Conservation (phyloP, 2,329 filamentous ascomycete genomes). For the Fusarium anthophilum region DNA sequence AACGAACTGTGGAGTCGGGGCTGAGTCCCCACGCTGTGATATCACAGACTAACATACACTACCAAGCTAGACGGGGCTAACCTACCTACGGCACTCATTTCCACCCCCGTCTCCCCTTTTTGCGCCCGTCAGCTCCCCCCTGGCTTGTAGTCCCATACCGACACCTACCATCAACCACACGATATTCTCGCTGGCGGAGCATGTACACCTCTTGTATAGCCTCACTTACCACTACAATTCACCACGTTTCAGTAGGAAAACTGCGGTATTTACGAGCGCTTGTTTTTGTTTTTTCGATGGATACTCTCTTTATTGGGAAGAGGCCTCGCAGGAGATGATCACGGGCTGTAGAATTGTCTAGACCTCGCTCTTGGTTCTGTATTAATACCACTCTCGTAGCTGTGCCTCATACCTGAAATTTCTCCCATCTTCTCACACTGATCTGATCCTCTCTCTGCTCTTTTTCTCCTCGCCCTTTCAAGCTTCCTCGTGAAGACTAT, state of each 20-base stretch:
- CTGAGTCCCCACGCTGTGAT: constrained; percentile 23
- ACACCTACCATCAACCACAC: constrained; percentile 27
- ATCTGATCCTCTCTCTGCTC: background rate
- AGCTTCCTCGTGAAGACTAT: background rate
- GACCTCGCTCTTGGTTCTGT: constrained; percentile 3
- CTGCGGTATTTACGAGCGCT: constrained; percentile 26
- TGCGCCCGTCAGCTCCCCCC: constrained; percentile 20
- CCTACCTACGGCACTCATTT: constrained; percentile 16
- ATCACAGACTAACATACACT: background rate
- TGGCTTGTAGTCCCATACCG: constrained; percentile 29
- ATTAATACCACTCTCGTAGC: background rate
- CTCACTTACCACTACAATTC: constrained; percentile 21
- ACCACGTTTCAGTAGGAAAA: background rate
- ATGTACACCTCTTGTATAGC: constrained; percentile 35
- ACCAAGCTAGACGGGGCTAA: background rate
- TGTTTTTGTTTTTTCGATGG: background rate
- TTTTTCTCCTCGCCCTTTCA: background rate
- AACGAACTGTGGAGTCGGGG: constrained; percentile 2
- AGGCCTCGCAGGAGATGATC: constrained; percentile 23
- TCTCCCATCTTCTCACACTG: background rate
- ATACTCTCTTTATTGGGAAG: constrained; percentile 4
- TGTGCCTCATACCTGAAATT: background rate
- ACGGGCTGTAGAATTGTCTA: constrained; percentile 11
- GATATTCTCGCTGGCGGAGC: constrained; percentile 17
- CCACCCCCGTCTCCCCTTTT: background rate